Conservation (phyloP, 495 filamentous ascomycete genomes). For the Opeltia flavorubescens region DNA sequence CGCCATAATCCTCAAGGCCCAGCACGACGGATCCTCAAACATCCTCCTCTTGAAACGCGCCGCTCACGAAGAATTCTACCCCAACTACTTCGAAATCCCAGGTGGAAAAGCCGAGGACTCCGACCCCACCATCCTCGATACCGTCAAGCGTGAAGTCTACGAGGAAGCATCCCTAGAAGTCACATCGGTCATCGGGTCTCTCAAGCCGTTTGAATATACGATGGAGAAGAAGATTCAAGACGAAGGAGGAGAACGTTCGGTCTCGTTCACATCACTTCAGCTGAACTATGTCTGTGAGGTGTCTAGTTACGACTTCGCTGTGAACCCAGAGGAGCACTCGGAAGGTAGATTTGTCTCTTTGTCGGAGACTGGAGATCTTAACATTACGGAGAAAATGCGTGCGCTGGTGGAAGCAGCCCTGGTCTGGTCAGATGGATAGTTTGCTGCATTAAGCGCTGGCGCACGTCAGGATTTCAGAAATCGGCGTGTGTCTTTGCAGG, state of each 20-base stretch:
- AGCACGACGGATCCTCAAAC: neutral
- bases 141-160: constrained; percentile 1
- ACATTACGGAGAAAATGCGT: constrained; percentile 6
- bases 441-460: neutral
- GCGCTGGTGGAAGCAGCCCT: constrained; percentile 2
- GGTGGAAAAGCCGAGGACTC: constrained; percentile 2
- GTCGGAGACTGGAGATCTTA: neutral
- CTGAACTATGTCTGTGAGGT: constrained; percentile 3
- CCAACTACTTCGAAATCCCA: constrained; percentile 4
- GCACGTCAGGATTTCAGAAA: neutral
- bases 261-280: neutral
- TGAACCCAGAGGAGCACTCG: constrained; percentile 4
- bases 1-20: constrained; percentile 1
- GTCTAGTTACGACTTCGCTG: neutral
- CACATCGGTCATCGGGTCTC: neutral
- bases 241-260: neutral
- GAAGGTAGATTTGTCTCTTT: neutral
- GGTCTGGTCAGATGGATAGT: neutral
- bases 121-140: neutral
- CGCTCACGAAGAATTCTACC: constrained; percentile 1
- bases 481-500: neutral
- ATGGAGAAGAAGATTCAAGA: neutral
- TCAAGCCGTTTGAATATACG: neutral
- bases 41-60: constrained; percentile 8
- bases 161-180: constrained; percentile 6